Percentiles rank a stretch among this genome's conserved stretches.
phyloP scores from a whole-genome alignment of 805 yeast genomes.

The Yarrowia sp. region DNA sequence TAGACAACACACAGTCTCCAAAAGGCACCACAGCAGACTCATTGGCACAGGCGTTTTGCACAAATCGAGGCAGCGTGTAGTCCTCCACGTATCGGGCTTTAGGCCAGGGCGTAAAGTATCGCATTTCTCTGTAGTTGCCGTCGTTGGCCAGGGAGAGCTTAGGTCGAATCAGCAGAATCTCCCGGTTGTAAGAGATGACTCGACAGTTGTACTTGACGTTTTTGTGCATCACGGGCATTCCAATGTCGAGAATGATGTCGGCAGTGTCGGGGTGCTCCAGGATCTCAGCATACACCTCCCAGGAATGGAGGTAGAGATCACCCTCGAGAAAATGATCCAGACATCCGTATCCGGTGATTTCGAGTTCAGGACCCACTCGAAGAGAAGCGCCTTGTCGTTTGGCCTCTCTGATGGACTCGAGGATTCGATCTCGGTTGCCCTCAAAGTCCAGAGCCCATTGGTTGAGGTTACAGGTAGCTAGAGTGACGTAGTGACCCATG shows the following conservation, averaged over 20 bases:
- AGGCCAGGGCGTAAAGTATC: conserved; percentile 94
- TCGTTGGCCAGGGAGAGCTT: conserved; percentile 92
- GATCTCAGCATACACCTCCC: conserved; percentile 90
- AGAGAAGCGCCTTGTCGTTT: conserved; percentile 71
- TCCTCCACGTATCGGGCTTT: conserved; percentile 73
- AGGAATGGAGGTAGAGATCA: conserved; percentile 82
- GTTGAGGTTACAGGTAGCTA: conserved; percentile 91
- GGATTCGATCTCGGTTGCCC: conserved; percentile 89
- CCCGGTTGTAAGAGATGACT: conserved; percentile 72
- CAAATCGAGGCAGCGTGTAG: conserved; percentile 65
- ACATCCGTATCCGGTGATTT: conserved; percentile 76
- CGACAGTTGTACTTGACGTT: conserved; percentile 91
- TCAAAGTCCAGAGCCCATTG: conserved; percentile 99
- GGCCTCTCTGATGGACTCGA: conserved; percentile 76
- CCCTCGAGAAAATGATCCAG: conserved; percentile 86
- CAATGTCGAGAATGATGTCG: conserved; percentile 83
- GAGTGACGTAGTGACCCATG: conserved; percentile 85
- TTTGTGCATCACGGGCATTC: conserved; percentile 90
- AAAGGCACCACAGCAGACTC: conserved; percentile 53
- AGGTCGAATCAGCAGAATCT: conserved; percentile 83
- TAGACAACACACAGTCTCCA: conserved; percentile 88
- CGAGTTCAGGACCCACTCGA: conserved; percentile 96
- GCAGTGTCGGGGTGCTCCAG: conserved; percentile 62
- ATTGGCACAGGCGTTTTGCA: conserved; percentile 47
- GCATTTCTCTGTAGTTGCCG: conserved; percentile 97